Conservation (phyloP, 2,329 filamentous ascomycete genomes). For the Hirsutella rhossiliensis region DNA sequence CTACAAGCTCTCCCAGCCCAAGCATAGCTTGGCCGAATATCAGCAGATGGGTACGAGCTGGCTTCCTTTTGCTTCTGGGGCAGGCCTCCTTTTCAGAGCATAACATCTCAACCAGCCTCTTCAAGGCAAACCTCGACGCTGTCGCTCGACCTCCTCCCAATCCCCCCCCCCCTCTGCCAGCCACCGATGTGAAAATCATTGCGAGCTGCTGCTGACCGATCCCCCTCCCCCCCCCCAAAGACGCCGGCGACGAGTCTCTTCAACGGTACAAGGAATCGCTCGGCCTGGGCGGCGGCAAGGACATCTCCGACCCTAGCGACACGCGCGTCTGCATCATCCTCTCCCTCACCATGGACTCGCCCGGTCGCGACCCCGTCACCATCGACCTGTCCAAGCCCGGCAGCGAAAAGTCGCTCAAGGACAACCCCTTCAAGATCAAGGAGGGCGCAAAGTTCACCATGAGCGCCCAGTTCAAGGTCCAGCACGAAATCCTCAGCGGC, state of each 20-base stretch:
- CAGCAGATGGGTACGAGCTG: conserved; percentile 68
- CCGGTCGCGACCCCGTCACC: conserved; percentile 71
- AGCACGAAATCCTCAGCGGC: conserved; percentile 91
- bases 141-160: background rate
- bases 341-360: conserved; percentile 75
- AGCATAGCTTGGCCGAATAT: conserved; percentile 95
- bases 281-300: conserved; percentile 64
- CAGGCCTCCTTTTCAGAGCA: too few relatives aligned
- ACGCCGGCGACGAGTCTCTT: conserved; percentile 77
- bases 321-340: conserved; percentile 87
- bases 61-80: background rate
- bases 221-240: conserved; percentile 18
- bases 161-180: background rate
- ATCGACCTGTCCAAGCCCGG: conserved; percentile 73
- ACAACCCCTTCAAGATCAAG: conserved; percentile 95
- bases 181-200: background rate
- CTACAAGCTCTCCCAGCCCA: conserved; percentile 93
- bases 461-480: conserved; percentile 87
- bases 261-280: conserved; percentile 97
- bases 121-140: too few relatives aligned
- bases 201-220: background rate
- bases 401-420: conserved; percentile 66
- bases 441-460: conserved; percentile 90
- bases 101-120: too few relatives aligned
- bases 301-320: conserved; percentile 67